Evolutionary conservation across 2,329 filamentous ascomycete genomes (phyloP).

Genomic region (Sphaceloma murrayae): DNA sequence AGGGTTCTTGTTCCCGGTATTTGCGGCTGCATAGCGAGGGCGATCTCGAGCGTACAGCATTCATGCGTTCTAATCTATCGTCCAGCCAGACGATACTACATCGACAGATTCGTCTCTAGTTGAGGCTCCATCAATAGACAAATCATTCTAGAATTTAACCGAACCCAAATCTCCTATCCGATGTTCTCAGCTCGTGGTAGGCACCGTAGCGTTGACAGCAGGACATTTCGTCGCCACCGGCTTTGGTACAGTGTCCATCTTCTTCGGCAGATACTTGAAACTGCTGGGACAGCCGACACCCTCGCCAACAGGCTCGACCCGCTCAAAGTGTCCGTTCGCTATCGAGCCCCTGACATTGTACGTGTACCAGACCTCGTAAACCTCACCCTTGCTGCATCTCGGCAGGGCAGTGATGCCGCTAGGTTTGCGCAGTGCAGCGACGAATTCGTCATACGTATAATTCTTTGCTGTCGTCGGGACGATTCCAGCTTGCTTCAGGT

Average conservation of each 20-base stretch:
- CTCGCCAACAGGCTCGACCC: constrained; percentile 47
- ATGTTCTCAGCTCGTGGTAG: background rate
- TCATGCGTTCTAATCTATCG: no score
- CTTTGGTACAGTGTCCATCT: background rate
- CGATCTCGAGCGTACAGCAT: background rate
- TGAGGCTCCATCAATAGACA: constrained; percentile 6
- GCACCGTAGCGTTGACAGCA: background rate
- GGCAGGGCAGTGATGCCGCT: constrained; percentile 47
- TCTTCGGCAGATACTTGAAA: constrained; percentile 54
- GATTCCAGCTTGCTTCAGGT: constrained; percentile 50
- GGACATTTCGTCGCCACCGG: background rate
- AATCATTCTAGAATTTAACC: background rate
- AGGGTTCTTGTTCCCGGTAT: background rate
- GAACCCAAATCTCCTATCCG: no score
- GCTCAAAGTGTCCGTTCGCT: constrained; percentile 49
- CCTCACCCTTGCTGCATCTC: constrained; percentile 41
- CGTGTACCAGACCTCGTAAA: constrained; percentile 49
- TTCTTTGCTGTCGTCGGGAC: constrained; percentile 43
- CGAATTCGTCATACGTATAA: constrained; percentile 49
- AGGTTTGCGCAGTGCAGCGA: constrained; percentile 43
- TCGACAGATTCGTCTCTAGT: constrained; percentile 14
- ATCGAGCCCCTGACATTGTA: constrained; percentile 50
- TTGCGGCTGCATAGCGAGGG: constrained; percentile 10
- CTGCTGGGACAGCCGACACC: constrained; percentile 50
- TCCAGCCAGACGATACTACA: constrained; percentile 2